Conservation (phyloP, 129 eudicot species). For the Flaveria sonorensis region DNA sequence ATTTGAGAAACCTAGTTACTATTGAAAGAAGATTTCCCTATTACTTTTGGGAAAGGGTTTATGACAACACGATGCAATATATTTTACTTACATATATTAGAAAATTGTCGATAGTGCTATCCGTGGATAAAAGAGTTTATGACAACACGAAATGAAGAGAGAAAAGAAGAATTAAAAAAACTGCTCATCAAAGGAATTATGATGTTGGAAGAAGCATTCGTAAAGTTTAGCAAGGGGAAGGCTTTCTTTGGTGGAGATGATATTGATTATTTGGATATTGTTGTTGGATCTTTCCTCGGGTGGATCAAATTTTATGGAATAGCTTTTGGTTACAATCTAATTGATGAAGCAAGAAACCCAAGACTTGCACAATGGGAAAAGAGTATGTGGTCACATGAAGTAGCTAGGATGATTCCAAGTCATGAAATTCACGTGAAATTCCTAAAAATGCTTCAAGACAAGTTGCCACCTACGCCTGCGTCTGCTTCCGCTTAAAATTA, state of each 20-base stretch:
- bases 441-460: background rate
- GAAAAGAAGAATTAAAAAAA: constrained; percentile 8
- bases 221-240: constrained; percentile 51
- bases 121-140: constrained; percentile 11
- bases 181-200: constrained; percentile 22
- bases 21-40: too few relatives aligned
- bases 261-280: constrained; percentile 54
- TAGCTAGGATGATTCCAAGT: constrained; percentile 24
- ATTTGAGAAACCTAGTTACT: too few relatives aligned
- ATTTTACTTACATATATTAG: background rate
- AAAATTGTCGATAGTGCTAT: background rate
- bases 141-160: constrained; percentile 3
- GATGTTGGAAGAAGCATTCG: constrained; percentile 46
- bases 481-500: background rate
- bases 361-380: constrained; percentile 33
- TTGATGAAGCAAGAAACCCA: constrained; percentile 44
- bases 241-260: constrained; percentile 51
- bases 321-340: constrained; percentile 12
- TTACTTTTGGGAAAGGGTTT: too few relatives aligned
- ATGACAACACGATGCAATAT: too few relatives aligned
- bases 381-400: constrained; percentile 22
- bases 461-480: background rate
- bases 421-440: background rate
- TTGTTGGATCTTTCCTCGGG: constrained; percentile 48
- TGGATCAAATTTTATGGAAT: constrained; percentile 42